Percentiles rank a stretch among this genome's conserved stretches.
phyloP scores from a whole-genome alignment of 225 moss, liverwort and hornwort species.

The Marchantia paleacea region DNA sequence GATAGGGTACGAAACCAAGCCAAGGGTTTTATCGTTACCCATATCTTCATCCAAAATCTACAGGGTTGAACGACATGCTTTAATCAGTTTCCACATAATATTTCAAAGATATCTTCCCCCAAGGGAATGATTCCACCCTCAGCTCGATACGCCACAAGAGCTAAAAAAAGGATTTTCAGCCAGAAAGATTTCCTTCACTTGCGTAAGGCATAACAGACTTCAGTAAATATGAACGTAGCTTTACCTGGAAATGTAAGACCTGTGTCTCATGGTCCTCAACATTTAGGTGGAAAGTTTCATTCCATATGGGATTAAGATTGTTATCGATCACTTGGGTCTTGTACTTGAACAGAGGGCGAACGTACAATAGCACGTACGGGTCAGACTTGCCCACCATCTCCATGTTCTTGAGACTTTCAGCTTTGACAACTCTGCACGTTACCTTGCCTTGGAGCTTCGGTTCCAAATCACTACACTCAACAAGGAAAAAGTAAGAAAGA shows the following conservation, averaged over 20 bases:
- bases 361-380: slow-evolving; percentile 70
- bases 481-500: slow-evolving; percentile 11
- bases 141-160: too few relatives aligned
- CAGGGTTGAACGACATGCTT: too few relatives aligned
- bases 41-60: slow-evolving; percentile 6
- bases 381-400: slow-evolving; percentile 81
- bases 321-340: slow-evolving; percentile 60
- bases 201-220: background rate
- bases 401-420: slow-evolving; percentile 74
- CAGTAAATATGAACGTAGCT: slow-evolving; percentile 11
- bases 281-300: slow-evolving; percentile 65
- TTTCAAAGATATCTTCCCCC: background rate
- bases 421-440: slow-evolving; percentile 62
- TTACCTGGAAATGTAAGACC: slow-evolving; percentile 63
- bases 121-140: too few relatives aligned
- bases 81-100: too few relatives aligned
- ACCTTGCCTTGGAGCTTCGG: slow-evolving; percentile 81
- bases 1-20: slow-evolving; percentile 50
- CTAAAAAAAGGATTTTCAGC: background rate
- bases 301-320: slow-evolving; percentile 82
- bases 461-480: slow-evolving; percentile 61
- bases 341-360: slow-evolving; percentile 71
- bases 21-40: slow-evolving; percentile 68
- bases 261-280: slow-evolving; percentile 96
- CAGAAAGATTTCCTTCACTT: background rate